Conservation (phyloP, 164 flowering plant genomes). For the Nymphaea thermarum region DNA sequence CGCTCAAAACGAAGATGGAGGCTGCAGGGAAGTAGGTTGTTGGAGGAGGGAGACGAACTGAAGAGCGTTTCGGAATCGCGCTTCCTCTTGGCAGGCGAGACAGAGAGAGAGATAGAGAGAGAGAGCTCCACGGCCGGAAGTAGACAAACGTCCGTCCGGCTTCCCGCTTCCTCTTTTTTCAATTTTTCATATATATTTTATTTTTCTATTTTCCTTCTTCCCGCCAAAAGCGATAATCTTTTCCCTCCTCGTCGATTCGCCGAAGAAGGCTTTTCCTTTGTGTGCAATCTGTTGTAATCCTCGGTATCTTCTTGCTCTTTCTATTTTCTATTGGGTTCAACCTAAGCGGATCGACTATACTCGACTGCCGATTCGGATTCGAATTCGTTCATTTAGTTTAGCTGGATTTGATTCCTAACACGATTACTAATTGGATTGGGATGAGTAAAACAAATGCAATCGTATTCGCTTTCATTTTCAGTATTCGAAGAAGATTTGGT, state of each 20-base stretch:
- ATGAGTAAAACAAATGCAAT: no score
- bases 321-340: no score
- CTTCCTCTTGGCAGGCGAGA: neutral
- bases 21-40: neutral
- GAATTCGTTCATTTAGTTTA: neutral
- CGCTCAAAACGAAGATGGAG: no score
- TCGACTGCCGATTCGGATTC: no score
- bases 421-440: no score
- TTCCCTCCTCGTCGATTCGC: neutral
- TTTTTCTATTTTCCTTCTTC: neutral
- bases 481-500: no score
- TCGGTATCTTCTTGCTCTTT: no score
- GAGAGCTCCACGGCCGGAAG: neutral
- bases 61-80: neutral
- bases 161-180: neutral
- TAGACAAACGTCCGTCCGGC: neutral
- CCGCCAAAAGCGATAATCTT: neutral
- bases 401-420: neutral
- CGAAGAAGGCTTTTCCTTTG: no score
- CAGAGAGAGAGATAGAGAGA: conserved; percentile 1
- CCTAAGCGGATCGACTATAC: no score
- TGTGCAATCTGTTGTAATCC: no score
- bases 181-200: no score
- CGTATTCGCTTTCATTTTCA: no score
- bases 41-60: neutral